Conservation (phyloP, 2,329 filamentous ascomycete genomes). For the Ceratocystis lukuohia region DNA sequence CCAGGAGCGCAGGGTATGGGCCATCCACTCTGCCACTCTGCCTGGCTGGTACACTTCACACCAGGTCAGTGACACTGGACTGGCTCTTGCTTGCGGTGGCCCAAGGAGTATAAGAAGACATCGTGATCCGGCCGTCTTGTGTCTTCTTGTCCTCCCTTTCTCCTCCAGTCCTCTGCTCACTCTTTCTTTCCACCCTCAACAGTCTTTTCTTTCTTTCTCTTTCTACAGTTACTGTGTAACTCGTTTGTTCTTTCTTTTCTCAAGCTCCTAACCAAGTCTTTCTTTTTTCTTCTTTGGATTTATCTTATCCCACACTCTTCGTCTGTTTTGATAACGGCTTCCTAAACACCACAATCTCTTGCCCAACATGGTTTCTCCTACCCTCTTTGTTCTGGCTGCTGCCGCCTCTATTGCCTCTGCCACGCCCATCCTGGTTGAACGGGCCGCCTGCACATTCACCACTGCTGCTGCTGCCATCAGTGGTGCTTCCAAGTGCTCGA, state of each 20-base stretch:
- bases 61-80: not conserved
- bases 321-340: conserved; percentile 12
- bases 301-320: not conserved
- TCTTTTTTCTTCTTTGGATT: conserved; percentile 8
- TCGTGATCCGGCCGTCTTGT: not conserved
- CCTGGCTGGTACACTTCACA: not conserved
- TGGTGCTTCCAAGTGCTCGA: conserved; percentile 38
- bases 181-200: not conserved
- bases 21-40: too few relatives aligned
- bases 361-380: conserved; percentile 18
- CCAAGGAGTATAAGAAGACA: conserved; percentile 8
- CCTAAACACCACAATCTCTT: not conserved
- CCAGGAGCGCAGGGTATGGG: not conserved
- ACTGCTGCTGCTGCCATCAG: conserved; percentile 35
- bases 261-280: not conserved
- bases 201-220: not conserved
- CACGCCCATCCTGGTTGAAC: conserved; percentile 20
- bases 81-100: not conserved
- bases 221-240: conserved; percentile 5
- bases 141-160: conserved; percentile 1
- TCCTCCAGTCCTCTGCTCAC: conserved; percentile 15
- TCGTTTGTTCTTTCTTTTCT: not conserved
- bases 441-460: conserved; percentile 39
- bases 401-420: conserved; percentile 24
- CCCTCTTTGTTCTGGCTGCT: conserved; percentile 24